Base-by-base conservation (phyloP, 306 rosid genomes). In the Lablab purpureus region DNA sequence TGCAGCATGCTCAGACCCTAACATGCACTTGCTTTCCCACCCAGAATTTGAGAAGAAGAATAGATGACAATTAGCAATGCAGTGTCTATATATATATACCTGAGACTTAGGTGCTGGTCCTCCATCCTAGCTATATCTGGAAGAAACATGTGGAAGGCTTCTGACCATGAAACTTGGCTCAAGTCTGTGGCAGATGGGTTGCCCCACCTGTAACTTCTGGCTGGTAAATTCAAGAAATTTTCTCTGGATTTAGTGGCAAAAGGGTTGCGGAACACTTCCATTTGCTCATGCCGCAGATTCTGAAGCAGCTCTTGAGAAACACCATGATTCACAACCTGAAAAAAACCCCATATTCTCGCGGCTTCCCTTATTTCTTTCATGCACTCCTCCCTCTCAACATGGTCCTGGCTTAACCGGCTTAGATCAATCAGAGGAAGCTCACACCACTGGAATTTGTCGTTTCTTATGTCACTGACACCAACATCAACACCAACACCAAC, bases 321-420 rank as follows among this genome's bases (percentile, higher is more conserved):
- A 34, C 97, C 95, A 76, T 93, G 98, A 71, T 91, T 91, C 25
- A 87, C 77, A 59, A 91, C 82, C 74, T 90, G 94, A 60, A 93
- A 93, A 69, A 93, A 86, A 40, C 98, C 98, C 94, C 93, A 89
- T 7, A 66, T 69, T 13, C 43, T 84, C 1, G 94, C 90, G 0
- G 97, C 98, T 68, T 72, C 80, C 19, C 18, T 87, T 19, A 93
- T 91, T 55, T 91, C 85, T 10, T 46, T 59, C 65, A 83, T 76
- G 87, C 93, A 89, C 47, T 80, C 73, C 22, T 81, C 84, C 79
- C 87, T 87, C 66, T 83, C 87, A n/a, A 4, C 0, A 13, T 71
- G 37, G 21, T 67, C 64, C 18, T 8, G 55, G 8, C 75, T 82
- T 52, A 89, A 72, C 52, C 55, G 79, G 74, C 69, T 21, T 5